Percentiles rank a stretch among this genome's conserved stretches.
phyloP scores from a whole-genome alignment of 305 asterid species.

The Rubia occidens region DNA sequence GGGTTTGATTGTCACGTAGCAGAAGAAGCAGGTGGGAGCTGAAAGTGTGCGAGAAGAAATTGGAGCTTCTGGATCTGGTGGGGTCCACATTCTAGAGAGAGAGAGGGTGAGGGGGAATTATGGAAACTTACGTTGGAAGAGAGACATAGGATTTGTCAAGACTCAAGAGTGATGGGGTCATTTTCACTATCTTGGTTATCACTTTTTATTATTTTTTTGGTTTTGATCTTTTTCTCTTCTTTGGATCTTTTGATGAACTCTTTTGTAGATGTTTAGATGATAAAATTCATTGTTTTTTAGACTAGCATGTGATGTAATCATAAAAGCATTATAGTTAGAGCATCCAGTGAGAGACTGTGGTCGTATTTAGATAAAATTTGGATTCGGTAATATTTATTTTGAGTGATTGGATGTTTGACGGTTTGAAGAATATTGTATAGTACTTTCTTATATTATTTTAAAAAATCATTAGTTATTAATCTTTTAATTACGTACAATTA shows the following conservation, averaged over 20 bases:
- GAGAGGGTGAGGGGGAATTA: slow-evolving; percentile 16
- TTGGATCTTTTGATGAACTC: neutral
- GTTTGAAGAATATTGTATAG: too few relatives aligned
- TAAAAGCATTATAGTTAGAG: neutral
- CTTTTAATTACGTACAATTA: too few relatives aligned
- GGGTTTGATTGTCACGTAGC: slow-evolving; percentile 22
- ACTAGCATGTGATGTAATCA: neutral
- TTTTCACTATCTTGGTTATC: neutral
- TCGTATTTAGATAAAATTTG: too few relatives aligned
- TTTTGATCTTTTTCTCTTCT: slow-evolving; percentile 4
- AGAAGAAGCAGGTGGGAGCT: slow-evolving; percentile 5
- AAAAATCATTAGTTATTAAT: too few relatives aligned
- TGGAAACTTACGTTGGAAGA: slow-evolving; percentile 43
- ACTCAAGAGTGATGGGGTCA: slow-evolving; percentile 37
- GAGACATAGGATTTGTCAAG: slow-evolving; percentile 64
- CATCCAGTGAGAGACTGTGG: too few relatives aligned
- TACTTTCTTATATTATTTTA: too few relatives aligned
- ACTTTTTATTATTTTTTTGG: slow-evolving; percentile 10
- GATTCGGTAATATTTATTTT: too few relatives aligned
- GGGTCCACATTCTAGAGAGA: slow-evolving; percentile 50
- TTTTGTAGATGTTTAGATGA: neutral
- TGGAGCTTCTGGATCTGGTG: slow-evolving; percentile 58
- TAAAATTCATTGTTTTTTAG: neutral
- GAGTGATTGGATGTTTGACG: too few relatives aligned
- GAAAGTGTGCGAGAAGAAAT: slow-evolving; percentile 18